phyloP scores from a whole-genome alignment of 2,329 filamentous ascomycete species.

The Metarhizium humberi region DNA sequence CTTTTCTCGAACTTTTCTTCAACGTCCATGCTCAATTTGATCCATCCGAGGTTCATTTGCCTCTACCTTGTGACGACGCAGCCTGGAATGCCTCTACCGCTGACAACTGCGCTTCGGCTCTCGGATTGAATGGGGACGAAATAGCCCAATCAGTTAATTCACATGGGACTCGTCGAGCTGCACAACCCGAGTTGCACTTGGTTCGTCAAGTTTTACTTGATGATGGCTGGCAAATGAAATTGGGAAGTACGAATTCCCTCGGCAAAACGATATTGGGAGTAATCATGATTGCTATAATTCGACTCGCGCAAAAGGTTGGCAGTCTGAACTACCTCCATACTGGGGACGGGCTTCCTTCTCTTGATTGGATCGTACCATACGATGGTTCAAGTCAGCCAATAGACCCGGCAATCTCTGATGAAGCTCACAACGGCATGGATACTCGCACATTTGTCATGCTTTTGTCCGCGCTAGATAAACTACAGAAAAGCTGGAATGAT shows the following conservation, averaged over 20 bases:
- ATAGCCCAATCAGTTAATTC: constrained; percentile 41
- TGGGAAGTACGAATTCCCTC: neutral
- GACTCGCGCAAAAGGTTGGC: constrained; percentile 22
- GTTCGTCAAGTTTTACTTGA: constrained; percentile 54
- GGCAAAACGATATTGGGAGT: constrained; percentile 2
- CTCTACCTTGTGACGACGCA: constrained; percentile 64
- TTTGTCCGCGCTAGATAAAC: constrained; percentile 1
- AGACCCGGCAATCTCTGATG: neutral
- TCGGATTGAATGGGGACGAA: constrained; percentile 52
- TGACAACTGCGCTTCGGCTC: constrained; percentile 52
- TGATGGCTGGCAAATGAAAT: constrained; percentile 18
- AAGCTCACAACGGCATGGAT: neutral
- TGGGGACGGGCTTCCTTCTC: constrained; percentile 20
- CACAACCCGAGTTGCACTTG: constrained; percentile 50
- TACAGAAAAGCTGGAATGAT: constrained; percentile 1
- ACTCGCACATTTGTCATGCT: neutral
- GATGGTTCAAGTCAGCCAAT: constrained; percentile 35
- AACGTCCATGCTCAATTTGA: constrained; percentile 57
- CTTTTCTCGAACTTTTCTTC: constrained; percentile 61
- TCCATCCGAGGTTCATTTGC: constrained; percentile 52
- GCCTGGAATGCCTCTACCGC: constrained; percentile 59
- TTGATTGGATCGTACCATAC: constrained; percentile 52
- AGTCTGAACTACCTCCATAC: neutral
- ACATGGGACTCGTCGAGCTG: constrained; percentile 35
- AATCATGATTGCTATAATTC: constrained; percentile 54